Percentiles rank a stretch among this genome's conserved stretches.
phyloP scores from a whole-genome alignment of 2,329 filamentous ascomycete genomes.

The Ilyonectria mors-panacis region DNA sequence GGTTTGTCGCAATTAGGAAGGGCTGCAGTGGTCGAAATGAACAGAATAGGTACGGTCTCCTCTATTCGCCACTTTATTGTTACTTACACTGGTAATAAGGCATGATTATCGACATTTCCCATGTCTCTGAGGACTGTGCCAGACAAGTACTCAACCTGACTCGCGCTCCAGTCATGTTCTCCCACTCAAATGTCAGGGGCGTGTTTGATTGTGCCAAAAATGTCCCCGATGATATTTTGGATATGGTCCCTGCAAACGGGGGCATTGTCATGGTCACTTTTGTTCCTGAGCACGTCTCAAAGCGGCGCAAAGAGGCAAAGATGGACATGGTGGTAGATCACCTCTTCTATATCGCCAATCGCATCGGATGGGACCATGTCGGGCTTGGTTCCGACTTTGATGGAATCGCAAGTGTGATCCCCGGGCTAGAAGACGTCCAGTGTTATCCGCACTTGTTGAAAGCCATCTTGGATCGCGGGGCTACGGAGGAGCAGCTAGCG shows the following conservation, averaged over 20 bases:
- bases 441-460: constrained; percentile 51
- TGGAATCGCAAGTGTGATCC: constrained; percentile 39
- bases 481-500: constrained; percentile 55
- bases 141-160: constrained; percentile 44
- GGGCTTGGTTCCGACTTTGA: constrained; percentile 57
- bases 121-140: constrained; percentile 47
- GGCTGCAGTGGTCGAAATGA: constrained; percentile 53
- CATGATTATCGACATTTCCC: constrained; percentile 52
- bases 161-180: constrained; percentile 51
- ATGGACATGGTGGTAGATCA: constrained; percentile 51
- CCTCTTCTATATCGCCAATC: constrained; percentile 46
- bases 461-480: constrained; percentile 55
- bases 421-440: constrained; percentile 48
- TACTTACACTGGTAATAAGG: not conserved
- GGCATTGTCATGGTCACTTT: constrained; percentile 60
- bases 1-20: constrained; percentile 49
- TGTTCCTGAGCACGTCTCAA: constrained; percentile 42
- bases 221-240: constrained; percentile 58
- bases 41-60: constrained; percentile 43
- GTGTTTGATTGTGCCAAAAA: constrained; percentile 22
- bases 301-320: constrained; percentile 17
- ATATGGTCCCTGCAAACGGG: constrained; percentile 51
- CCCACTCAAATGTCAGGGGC: constrained; percentile 46
- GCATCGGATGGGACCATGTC: constrained; percentile 55
- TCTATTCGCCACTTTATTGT: not conserved